Evolutionary conservation across 805 yeast species (phyloP), one percentile per base, ranked within the genome.

Genomic region (Candida tallmaniae): DNA sequence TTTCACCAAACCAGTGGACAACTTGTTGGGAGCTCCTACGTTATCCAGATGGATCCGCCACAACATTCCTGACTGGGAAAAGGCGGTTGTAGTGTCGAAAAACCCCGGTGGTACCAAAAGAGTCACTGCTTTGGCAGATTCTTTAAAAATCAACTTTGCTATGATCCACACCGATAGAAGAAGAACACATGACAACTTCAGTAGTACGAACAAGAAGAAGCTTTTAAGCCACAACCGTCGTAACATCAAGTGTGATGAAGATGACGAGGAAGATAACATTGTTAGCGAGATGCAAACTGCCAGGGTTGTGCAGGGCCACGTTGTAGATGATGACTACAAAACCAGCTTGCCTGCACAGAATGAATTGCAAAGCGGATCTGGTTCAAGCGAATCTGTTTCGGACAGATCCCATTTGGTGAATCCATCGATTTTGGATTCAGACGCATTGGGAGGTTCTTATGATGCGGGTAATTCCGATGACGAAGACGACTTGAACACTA

Each of bases 81-180:
- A 81, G 41, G 90, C 96, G 2, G 98, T 94, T 17, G 95, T 93
- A 35, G 98, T 93, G 9, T 88, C 97, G n/a, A 93, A 93, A 58
- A 93, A 93, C 62, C 97, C 99, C 14, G 99, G 98, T 44, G 98
- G 98, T 37, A 89, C 99, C 14, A 93, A 93, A 59, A 76, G 98
- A 47, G 99, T 93, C 35, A 93, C 99, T 13, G 89, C 97, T 1
- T 70, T 93, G 50, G 98, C 98, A n/a, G 98, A 94, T 64, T 79
- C 94, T 24, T 72, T 93, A 50, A 90, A 90, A 63, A 85, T 93
- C 47, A 88, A 93, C 60, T 93, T 93, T 56, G 99, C 98, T 40
- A 90, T 93, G 97, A 90, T 94, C 47, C 97, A 93, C 58, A 93
- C 98, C 14, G 99, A 93, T 64, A 78, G 97, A 55, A 81, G 97